Base-by-base conservation (phyloP, 495 filamentous ascomycete genomes). In the Trichoderma virens region DNA sequence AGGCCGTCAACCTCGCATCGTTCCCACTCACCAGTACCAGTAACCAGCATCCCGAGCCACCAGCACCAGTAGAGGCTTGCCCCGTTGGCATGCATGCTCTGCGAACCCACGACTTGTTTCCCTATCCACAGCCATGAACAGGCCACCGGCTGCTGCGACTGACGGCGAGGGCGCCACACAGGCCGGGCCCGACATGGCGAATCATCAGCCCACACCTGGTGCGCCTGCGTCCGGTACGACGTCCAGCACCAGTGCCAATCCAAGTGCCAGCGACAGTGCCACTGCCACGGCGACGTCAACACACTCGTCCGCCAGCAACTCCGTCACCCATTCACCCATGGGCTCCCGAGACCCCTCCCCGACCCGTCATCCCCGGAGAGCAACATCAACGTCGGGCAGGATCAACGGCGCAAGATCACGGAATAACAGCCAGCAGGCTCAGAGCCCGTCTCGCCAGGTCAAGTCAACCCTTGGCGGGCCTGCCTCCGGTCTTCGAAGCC, bases 341-440 rank as follows among this genome's bases (percentile, higher is more conserved):
- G 65, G 74, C 39, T 80, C 78, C 18, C 70, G 78, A 72, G 78
- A 80, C 60, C 67, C 73, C 1, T 80, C 78, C 34, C 78, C 78
- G 20, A 70, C 67, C 51, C 67, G 75, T 60, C 71, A 69, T 28
- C 51, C 70, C n/a, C 63, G 68, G 16, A 72, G 73, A 47, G 34
- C 67, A 8, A 65, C 20, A 32, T 38, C 64, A 7, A 16, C 54
- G 51, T 30, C 54, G 51, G 20, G 31, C 32, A 56, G 32, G 56
- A 23, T 41, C 38, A 60, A 28, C 54, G 67, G 73, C 20, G 74
- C 72, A 60, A 79, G 83, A 66, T 88, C 89, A 61, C 84, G 88
- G 68, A 91, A 90, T 75, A 87, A 85, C 72, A 82, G 78, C 64
- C 80, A 82, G 64, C 83, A 87, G 65, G 90, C 93, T 62, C 75